Evolutionary conservation across 2,329 filamentous ascomycete species (phyloP).

Genomic region (Alternaria gansuensis): DNA sequence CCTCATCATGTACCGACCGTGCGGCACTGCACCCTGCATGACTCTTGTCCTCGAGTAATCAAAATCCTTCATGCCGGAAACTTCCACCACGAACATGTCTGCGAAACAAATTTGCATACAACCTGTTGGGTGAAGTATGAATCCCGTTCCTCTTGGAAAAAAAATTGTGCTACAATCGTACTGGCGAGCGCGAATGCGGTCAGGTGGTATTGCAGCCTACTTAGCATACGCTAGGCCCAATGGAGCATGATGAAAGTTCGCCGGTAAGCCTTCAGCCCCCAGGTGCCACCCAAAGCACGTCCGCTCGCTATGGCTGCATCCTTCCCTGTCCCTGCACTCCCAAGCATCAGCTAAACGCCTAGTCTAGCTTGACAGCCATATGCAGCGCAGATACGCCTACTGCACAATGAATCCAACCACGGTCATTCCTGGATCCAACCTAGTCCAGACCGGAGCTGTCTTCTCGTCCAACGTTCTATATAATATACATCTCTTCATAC

Average conservation of each 20-base stretch:
- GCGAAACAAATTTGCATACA: not conserved
- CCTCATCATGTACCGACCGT: slow-evolving; percentile 23
- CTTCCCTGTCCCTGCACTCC: slow-evolving; percentile 39
- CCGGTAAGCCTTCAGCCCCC: slow-evolving; percentile 50
- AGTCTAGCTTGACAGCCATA: slow-evolving; percentile 30
- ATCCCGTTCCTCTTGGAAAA: not conserved
- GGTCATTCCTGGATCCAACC: slow-evolving; percentile 33
- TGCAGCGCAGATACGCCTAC: slow-evolving; percentile 37
- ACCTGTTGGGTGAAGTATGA: not conserved
- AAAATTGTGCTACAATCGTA: not conserved
- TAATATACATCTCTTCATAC: slow-evolving; percentile 38
- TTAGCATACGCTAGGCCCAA: slow-evolving; percentile 34
- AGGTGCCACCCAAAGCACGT: slow-evolving; percentile 34
- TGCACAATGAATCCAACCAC: slow-evolving; percentile 32
- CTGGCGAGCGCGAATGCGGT: slow-evolving; percentile 30
- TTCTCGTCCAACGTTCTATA: slow-evolving; percentile 40
- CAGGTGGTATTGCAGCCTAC: slow-evolving; percentile 35
- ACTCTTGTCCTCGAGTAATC: not conserved
- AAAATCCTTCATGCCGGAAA: not conserved
- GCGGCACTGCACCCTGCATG: slow-evolving; percentile 18
- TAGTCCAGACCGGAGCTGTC: slow-evolving; percentile 30
- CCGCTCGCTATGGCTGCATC: slow-evolving; percentile 42
- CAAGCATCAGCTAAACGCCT: slow-evolving; percentile 47
- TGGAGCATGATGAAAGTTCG: slow-evolving; percentile 34
- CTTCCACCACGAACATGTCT: not conserved